Conservation (phyloP, 352 stramenopile species). For the Phytophthora palmivora region DNA sequence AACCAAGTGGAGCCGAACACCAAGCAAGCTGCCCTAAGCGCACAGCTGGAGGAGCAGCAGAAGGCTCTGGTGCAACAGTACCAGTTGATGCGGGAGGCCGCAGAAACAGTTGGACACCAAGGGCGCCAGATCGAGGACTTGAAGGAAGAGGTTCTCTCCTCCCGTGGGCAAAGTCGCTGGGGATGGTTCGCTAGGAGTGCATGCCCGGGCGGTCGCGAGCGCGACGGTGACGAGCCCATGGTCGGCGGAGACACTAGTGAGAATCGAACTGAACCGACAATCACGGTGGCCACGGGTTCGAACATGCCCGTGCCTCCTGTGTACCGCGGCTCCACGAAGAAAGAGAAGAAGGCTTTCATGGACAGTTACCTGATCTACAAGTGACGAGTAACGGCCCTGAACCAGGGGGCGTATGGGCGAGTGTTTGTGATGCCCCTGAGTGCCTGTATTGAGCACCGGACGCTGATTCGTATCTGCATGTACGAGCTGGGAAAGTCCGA, state of each 20-base stretch:
- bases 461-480: conserved; percentile 12
- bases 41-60: conserved; percentile 10
- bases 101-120: too few species aligned
- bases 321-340: conserved; percentile 25
- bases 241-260: too few species aligned
- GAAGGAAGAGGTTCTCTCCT: conserved; percentile 4
- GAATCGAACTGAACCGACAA: too few species aligned
- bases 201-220: too few species aligned
- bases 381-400: background rate
- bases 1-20: conserved; percentile 18
- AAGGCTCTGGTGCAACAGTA: conserved; percentile 8
- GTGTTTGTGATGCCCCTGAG: conserved; percentile 7
- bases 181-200: too few species aligned
- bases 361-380: background rate
- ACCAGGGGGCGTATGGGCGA: background rate
- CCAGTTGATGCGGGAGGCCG: conserved; percentile 9
- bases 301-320: background rate
- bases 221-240: too few species aligned
- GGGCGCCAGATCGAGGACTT: conserved; percentile 12
- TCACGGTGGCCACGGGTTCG: background rate
- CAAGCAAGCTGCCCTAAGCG: conserved; percentile 6
- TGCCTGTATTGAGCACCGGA: conserved; percentile 19
- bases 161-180: background rate
- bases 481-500: conserved; percentile 10
- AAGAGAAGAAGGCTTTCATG: conserved; percentile 18